A percentile compares a stretch with the other conserved stretches of the same genome.
phyloP scores from a whole-genome alignment of 306 rosid species.

The Cucurbita argyrosperma region DNA sequence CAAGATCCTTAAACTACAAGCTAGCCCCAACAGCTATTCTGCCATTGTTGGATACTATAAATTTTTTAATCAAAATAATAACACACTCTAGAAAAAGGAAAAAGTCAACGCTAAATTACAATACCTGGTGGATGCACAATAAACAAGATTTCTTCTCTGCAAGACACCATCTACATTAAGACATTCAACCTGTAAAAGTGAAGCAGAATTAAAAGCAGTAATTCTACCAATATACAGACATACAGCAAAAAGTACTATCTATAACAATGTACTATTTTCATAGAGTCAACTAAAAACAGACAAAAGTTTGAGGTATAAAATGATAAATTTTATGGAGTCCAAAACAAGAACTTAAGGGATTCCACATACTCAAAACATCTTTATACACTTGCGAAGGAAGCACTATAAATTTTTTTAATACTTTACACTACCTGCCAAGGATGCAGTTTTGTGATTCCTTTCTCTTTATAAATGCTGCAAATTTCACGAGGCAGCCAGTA shows the following conservation, averaged over 20 bases:
- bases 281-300: background rate
- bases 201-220: background rate
- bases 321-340: background rate
- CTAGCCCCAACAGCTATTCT: background rate
- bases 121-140: conserved; percentile 96
- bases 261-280: background rate
- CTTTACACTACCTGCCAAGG: conserved; percentile 68
- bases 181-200: conserved; percentile 63
- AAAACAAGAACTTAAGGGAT: background rate
- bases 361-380: background rate
- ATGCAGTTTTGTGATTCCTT: conserved; percentile 73
- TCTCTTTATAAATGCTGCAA: conserved; percentile 61
- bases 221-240: background rate
- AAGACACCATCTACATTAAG: conserved; percentile 85
- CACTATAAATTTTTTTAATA: conserved; percentile 2
- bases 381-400: background rate
- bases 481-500: conserved; percentile 83
- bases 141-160: conserved; percentile 87
- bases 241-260: background rate
- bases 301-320: background rate
- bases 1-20: background rate
- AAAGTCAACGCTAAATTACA: background rate
- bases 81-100: background rate
- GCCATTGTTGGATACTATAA: background rate
- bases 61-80: background rate